Evolutionary conservation across 75 land plant genomes (phyloP).

Genomic region (Selaginella moellendorffii): DNA sequence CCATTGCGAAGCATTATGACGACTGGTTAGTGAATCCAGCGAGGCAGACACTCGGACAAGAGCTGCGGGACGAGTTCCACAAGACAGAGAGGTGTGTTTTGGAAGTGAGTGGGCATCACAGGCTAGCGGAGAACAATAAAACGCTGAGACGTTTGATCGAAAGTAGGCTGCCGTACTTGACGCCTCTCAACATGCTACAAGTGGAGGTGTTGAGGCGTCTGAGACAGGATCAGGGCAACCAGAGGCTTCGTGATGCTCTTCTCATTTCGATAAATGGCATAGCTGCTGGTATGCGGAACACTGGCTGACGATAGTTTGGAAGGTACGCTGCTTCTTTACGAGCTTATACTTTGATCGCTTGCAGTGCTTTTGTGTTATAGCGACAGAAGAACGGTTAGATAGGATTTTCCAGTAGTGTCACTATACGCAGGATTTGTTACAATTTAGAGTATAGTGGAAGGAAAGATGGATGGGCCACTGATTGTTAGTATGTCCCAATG

Average conservation of each 20-base stretch:
- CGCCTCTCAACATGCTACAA: slow-evolving; percentile 69
- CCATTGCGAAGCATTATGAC: slow-evolving; percentile 84
- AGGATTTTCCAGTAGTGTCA: no score
- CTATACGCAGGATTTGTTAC: no score
- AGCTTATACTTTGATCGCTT: no score
- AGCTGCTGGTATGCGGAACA: slow-evolving; percentile 93
- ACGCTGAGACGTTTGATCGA: slow-evolving; percentile 70
- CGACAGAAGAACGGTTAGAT: no score
- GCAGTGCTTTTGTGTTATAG: no score
- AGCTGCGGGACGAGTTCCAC: slow-evolving; percentile 45
- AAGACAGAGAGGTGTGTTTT: slow-evolving; percentile 49
- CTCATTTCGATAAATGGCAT: slow-evolving; percentile 89
- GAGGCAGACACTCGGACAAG: slow-evolving; percentile 45
- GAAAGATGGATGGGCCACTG: no score
- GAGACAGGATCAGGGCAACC: slow-evolving; percentile 53
- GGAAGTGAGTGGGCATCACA: slow-evolving; percentile 77
- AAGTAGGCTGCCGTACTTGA: slow-evolving; percentile 71
- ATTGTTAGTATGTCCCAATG: no score
- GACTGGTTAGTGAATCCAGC: slow-evolving; percentile 57
- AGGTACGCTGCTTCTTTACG: neutral
- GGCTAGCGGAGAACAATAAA: slow-evolving; percentile 69
- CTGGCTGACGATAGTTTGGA: slow-evolving; percentile 45
- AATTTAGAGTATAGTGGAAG: no score
- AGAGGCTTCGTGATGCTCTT: slow-evolving; percentile 78
- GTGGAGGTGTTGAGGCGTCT: slow-evolving; percentile 74